These are phyloP conservation scores for Apiospora hydei DNA, from an alignment of 2,329 filamentous ascomycete genomes.

Conservation along the genomic window DNA sequence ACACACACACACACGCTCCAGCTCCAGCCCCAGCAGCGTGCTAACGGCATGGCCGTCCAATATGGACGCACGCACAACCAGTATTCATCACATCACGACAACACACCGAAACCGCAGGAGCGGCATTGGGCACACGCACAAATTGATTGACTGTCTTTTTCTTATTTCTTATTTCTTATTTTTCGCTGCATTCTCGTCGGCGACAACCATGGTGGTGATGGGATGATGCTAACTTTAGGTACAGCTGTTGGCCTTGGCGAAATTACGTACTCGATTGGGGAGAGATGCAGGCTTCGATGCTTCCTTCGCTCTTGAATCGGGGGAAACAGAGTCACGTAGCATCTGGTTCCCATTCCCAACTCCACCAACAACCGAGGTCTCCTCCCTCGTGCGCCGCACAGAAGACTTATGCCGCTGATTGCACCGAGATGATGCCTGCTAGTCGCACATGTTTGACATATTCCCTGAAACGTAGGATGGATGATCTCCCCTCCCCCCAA, in stretches of 20 bases:
- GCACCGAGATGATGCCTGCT: slow-evolving; percentile 13
- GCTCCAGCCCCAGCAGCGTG: not conserved
- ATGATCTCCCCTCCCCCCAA: not conserved
- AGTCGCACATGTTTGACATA: slow-evolving; percentile 10
- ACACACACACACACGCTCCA: not conserved
- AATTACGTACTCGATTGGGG: not conserved
- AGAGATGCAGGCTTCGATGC: not conserved
- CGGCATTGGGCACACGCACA: not conserved
- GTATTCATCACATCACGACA: not conserved
- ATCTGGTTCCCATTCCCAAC: not conserved
- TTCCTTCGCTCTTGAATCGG: not conserved
- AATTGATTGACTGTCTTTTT: not conserved
- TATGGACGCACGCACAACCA: not conserved
- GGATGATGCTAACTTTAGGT: not conserved
- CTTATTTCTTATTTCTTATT: not conserved
- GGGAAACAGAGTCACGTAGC: not conserved
- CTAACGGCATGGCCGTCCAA: slow-evolving; percentile 7
- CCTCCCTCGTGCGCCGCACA: not conserved
- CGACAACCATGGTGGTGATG: not conserved
- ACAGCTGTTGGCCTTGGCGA: not conserved
- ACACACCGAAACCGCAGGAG: not conserved
- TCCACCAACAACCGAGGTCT: slow-evolving; percentile 11
- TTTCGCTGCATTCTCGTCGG: not conserved
- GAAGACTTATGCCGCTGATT: slow-evolving; percentile 1
- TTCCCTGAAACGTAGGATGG: slow-evolving; percentile 21